Evolutionary conservation across 139 green algal species (phyloP).

Genomic region (Chlorella sp.): DNA sequence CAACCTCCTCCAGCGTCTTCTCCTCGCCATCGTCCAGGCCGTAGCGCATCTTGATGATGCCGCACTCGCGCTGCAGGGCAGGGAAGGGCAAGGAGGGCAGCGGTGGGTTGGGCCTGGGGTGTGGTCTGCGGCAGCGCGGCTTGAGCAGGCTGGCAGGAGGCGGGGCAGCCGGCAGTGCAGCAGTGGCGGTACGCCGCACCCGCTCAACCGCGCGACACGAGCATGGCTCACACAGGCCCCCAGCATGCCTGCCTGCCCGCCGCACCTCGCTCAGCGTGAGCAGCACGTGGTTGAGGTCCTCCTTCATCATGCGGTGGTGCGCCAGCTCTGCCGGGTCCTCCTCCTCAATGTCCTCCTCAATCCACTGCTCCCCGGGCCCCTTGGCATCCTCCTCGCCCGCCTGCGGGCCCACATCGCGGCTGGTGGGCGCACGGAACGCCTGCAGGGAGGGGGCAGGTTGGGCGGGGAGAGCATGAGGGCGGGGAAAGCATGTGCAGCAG

Average conservation of each 20-base stretch:
- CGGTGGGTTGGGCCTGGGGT: no score
- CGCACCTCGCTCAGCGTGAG: slow-evolving; percentile 60
- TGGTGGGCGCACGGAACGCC: slow-evolving; percentile 37
- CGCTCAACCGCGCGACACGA: no score
- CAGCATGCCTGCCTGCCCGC: no score
- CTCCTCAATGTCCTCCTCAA: slow-evolving; percentile 35
- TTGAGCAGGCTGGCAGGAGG: no score
- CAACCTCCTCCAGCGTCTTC: slow-evolving; percentile 90
- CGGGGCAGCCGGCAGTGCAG: no score
- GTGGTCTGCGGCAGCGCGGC: no score
- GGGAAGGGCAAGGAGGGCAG: no score
- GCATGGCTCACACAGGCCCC: no score
- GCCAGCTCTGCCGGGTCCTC: slow-evolving; percentile 38
- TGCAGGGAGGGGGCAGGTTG: no score
- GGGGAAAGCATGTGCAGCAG: no score
- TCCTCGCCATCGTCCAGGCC: slow-evolving; percentile 82
- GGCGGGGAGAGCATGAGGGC: no score
- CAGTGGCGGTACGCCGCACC: no score
- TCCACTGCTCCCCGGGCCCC: slow-evolving; percentile 31
- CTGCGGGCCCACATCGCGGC: slow-evolving; percentile 21
- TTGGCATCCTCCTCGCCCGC: slow-evolving; percentile 30
- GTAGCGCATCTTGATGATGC: slow-evolving; percentile 91
- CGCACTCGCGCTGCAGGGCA: slow-evolving; percentile 71
- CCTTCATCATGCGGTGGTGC: slow-evolving; percentile 51
- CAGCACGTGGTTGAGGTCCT: slow-evolving; percentile 85